Evolutionary conservation across 139 green algal genomes (phyloP).

Genomic region (Chlamydomonas incerta): DNA sequence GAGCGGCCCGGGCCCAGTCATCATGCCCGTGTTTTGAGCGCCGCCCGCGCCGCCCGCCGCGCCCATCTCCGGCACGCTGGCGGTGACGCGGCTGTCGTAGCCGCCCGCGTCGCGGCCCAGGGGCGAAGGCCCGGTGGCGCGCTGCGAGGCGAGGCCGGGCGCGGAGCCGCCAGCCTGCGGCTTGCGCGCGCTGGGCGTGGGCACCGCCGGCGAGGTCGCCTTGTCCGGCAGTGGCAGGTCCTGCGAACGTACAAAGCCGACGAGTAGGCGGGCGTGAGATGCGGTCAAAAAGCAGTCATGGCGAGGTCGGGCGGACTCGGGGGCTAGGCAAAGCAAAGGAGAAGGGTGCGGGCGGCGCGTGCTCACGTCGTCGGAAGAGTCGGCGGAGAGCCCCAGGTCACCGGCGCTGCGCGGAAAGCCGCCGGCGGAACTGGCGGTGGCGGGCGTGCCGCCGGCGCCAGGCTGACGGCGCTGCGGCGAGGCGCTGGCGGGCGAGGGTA

Average conservation of each 20-base stretch:
- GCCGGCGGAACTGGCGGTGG: no score
- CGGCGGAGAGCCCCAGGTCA: not conserved
- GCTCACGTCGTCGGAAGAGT: constrained; percentile 34
- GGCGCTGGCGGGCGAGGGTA: constrained; percentile 5
- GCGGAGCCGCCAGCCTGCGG: not conserved
- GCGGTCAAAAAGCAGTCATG: no score
- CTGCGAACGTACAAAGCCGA: no score
- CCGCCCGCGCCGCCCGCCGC: not conserved
- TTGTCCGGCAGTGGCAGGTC: constrained; percentile 4
- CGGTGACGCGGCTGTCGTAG: not conserved
- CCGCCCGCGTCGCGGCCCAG: not conserved
- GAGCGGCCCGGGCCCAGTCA: not conserved
- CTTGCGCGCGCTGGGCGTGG: constrained; percentile 7
- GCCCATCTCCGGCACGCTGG: constrained; percentile 32
- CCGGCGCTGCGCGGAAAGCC: no score
- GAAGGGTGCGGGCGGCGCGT: not conserved
- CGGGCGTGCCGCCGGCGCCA: no score
- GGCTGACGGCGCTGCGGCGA: not conserved
- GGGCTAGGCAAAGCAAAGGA: no score
- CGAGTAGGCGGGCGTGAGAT: no score
- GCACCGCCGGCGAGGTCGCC: constrained; percentile 12
- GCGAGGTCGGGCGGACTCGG: no score
- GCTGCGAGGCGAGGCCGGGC: not conserved
- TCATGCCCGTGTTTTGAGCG: constrained; percentile 1
- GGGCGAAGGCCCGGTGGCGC: not conserved